Base-by-base conservation (phyloP, 257 asterid genomes). In the Capsicum pubescens region DNA sequence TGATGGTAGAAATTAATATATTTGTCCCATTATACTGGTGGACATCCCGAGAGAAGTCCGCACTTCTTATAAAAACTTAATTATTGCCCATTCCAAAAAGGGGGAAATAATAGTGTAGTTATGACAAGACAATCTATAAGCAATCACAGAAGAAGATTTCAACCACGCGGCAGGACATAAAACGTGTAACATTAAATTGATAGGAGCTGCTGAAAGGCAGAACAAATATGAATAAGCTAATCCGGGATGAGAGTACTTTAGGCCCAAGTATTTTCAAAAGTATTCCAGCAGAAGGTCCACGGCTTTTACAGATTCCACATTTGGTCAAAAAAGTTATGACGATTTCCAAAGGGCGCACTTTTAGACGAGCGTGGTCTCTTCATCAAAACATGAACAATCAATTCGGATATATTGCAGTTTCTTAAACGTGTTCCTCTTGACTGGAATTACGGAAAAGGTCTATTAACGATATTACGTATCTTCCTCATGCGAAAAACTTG, bases 141-240 rank as follows among this genome's bases (percentile, higher is more conserved):
- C 11, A 76, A 52, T 76, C 13, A 39, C 63, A 2, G 21, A 36
- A 76, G 44, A 46, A 76, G 81, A 76, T 76, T 52, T 76, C 48
- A 76, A 76, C 9, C 2, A 15, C 50, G 17, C 50, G 60, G 35
- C 21, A 50, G 3, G 61, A 74, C 13, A 74, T 52, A 76, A 76
- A 52, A 76, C 14, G 9, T 52, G 26, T 50, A 26, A 32, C 26
- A 13, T 26, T 13, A 21, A 74, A 7, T 13, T 76, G 21, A 76
- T 21, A 52, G 48, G 60, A 50, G 63, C 10, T 52, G 81, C 60
- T 52, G 81, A 76, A 76, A 74, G 46, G 46, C 4, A 76, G 81
- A 50, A 21, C 46, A 76, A 26, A 21, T 48, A 72, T 19, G 60
- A 74, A 50, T 50, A 74, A 74, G 81, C 81, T 74, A 50, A 13